These are phyloP conservation scores for Triticum urartu DNA, from an alignment of 176 grass and related monocot genomes.

Conservation along the genomic window DNA sequence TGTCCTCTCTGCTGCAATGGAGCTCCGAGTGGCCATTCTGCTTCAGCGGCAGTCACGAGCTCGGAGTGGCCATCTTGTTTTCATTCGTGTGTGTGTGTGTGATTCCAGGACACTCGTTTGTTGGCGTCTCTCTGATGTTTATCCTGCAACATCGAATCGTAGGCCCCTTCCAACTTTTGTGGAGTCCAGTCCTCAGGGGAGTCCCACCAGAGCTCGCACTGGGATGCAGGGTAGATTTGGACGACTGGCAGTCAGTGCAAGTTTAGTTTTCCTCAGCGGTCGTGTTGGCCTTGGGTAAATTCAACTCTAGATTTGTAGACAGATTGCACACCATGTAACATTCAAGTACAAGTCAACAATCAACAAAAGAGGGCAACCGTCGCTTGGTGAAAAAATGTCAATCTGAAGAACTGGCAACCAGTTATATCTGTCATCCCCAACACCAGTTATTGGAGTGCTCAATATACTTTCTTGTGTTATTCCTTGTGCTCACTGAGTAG, in stretches of 20 bases:
- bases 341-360: too few relatives aligned
- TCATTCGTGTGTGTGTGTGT: too few relatives aligned
- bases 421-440: not conserved
- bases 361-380: not conserved
- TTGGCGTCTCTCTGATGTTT: too few relatives aligned
- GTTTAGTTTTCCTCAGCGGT: not conserved
- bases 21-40: not conserved
- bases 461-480: not conserved
- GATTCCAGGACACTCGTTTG: too few relatives aligned
- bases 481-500: not conserved
- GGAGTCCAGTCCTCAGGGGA: too few relatives aligned
- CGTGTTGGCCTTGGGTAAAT: not conserved
- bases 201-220: too few relatives aligned
- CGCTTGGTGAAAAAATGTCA: slow-evolving; percentile 31
- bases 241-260: not conserved
- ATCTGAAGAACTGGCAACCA: slow-evolving; percentile 12
- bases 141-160: too few relatives aligned
- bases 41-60: not conserved
- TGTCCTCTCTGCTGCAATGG: not conserved
- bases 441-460: not conserved
- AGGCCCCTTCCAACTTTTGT: too few relatives aligned
- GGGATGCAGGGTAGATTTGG: not conserved
- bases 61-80: too few relatives aligned
- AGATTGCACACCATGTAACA: too few relatives aligned
- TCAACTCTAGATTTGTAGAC: too few relatives aligned